Evolutionary conservation across 1,284 basidiomycete species (phyloP).

Genomic region (Microbotryum lychnidis-dioicae): DNA sequence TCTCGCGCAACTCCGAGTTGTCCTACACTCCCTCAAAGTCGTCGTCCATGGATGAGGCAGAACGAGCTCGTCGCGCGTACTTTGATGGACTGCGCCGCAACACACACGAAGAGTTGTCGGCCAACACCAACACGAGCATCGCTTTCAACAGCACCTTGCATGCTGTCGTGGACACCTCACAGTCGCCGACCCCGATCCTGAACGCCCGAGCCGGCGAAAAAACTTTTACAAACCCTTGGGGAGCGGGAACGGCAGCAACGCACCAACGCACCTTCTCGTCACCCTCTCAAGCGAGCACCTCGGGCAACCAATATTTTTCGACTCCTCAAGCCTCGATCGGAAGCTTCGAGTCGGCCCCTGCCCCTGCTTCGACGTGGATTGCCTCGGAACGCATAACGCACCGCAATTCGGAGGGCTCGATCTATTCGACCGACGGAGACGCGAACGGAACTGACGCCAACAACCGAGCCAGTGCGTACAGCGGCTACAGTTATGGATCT

Average conservation of each 20-base stretch:
- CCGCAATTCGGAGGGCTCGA: too few relatives aligned
- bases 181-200: not conserved
- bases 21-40: not conserved
- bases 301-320: too few relatives aligned
- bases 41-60: not conserved
- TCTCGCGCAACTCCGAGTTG: conserved; percentile 10
- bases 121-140: not conserved
- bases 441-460: too few relatives aligned
- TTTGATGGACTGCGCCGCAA: conserved; percentile 8
- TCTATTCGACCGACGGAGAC: too few relatives aligned
- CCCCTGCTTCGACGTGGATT: too few relatives aligned
- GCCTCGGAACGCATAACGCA: too few relatives aligned
- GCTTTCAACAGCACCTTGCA: not conserved
- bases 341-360: too few relatives aligned
- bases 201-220: not conserved
- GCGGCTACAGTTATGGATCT: too few relatives aligned
- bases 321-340: too few relatives aligned
- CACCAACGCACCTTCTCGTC: too few relatives aligned
- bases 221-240: not conserved
- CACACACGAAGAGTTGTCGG: not conserved
- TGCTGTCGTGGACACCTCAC: not conserved
- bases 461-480: too few relatives aligned
- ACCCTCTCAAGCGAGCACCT: too few relatives aligned
- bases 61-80: conserved; percentile 7
- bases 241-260: not conserved